Base-by-base conservation (phyloP, 208 protist species). In the Trypanosoma lewisi region DNA sequence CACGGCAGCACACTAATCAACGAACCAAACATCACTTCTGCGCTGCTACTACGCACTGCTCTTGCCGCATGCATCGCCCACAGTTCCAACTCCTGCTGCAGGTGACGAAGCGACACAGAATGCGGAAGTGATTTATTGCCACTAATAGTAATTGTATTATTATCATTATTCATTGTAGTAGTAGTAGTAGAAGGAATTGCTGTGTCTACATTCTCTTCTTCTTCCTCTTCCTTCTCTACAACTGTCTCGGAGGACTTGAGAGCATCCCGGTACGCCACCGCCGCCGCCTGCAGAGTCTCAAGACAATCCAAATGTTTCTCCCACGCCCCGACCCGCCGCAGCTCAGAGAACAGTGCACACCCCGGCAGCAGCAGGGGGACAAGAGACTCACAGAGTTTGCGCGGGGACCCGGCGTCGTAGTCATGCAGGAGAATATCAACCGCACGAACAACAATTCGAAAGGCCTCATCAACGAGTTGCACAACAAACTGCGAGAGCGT, bases 341-440 rank as follows among this genome's bases (percentile, higher is more conserved):
- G 33, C n/a, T 62, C 65, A n/a, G n/a, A 28, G 56, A 62, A 58
- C 12, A 70, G 31, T 16, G 28, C 28, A 33, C 36, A 58, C 33
- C 63, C 2, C n/a, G 67, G 67, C 27, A 36, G 39, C 27, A 69
- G 34, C 16, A 82, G 52, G 27, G 49, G 44, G 11, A 63, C 69
- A 21, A 87, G 74, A 2, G 71, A 37, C 19, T 73, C 68, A 25
- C 77, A 82, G 31, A 87, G 47, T 4, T 45, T 53, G 4, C 57
- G 57, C 12, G 78, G 78, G 4, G 61, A 71, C 2, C 64, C 64
- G 21, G 63, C 55, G 16, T 37, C 31, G 65, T 84, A 87, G 61
- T 87, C 75, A 62, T 87, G 82, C 66, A 87, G 48, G 14, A 84
- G 6, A 51, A 76, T 68, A 55, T 84, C 78, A 27, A 82, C 54